Conservation (phyloP, 345 rosid genomes). For the Conringia planisiliqua region DNA sequence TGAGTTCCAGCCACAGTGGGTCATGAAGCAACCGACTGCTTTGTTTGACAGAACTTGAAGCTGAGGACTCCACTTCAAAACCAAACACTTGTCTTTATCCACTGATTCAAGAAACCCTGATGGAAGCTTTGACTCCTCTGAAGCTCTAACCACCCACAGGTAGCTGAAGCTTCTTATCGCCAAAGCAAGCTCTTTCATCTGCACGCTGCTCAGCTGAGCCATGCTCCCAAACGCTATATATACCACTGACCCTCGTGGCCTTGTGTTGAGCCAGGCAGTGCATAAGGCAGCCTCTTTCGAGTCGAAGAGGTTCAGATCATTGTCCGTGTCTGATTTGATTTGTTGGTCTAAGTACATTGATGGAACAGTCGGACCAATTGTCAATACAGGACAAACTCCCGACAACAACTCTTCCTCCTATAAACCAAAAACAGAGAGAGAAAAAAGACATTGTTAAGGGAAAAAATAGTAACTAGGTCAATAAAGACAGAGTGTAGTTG, state of each 20-base stretch:
- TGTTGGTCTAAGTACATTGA: constrained; percentile 57
- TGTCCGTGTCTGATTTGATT: constrained; percentile 39
- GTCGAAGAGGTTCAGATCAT: constrained; percentile 46
- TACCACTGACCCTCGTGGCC: constrained; percentile 49
- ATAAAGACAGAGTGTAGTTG: not conserved
- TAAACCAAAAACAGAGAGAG: not conserved
- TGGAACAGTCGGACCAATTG: constrained; percentile 71
- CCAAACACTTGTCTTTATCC: constrained; percentile 30
- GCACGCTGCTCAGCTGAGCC: constrained; percentile 36
- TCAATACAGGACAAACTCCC: constrained; percentile 34
- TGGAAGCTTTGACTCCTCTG: constrained; percentile 52
- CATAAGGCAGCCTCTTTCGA: constrained; percentile 28
- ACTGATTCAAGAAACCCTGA: constrained; percentile 14
- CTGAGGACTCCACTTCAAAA: constrained; percentile 58
- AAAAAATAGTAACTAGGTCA: not conserved
- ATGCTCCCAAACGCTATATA: constrained; percentile 75
- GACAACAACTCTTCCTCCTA: constrained; percentile 46
- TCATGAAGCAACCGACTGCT: constrained; percentile 56
- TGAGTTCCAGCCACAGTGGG: constrained; percentile 70
- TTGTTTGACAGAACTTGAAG: constrained; percentile 43
- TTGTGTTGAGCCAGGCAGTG: constrained; percentile 44
- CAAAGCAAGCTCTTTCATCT: constrained; percentile 54
- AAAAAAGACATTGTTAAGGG: not conserved
- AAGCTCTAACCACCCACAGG: constrained; percentile 54
- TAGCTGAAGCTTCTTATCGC: constrained; percentile 38